Base-by-base conservation (phyloP, 139 green algal genomes). In the Ettlia oleoabundans region DNA sequence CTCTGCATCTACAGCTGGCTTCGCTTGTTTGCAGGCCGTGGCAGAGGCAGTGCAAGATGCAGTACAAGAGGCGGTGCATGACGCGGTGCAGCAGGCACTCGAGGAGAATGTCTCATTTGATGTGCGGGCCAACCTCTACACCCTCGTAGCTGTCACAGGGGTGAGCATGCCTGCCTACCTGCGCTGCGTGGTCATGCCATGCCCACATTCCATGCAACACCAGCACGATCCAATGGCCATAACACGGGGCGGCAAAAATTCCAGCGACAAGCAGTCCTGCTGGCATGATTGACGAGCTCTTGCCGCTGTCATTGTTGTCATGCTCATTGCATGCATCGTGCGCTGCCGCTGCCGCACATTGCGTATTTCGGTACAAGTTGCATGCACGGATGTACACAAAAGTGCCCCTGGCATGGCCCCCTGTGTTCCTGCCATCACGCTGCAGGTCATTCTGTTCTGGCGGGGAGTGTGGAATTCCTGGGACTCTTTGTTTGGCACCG, bases 401-500 rank as follows among this genome's bases (percentile, higher is more conserved):
- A n/a, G 15, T 9, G 13, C 61, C 3, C 26, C 61, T 37, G 13
- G 26, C 24, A 21, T 38, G 3, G 3, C 21, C 61, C 61, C 5
- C 2, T 9, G 24, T 67, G 61, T 32, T 67, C 28, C 61, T 67
- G 61, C 10, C 26, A 58, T 58, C 47, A 58, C 13, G 47, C 47
- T 24, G 40, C 69, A 77, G 69, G 89, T 94, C 35, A 90, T 94
- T n/a, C 82, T 94, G 2, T 94, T 89, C 43, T 94, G 91, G 91
- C 76, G 91, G 0, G 91, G 91, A 15, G 84, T 94, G 32, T 94
- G 91, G 89, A 86, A 85, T 55, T 68, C 40, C 1, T 85, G 80
- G 79, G 76, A 73, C 62, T 26, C 19, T 13, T 1, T 64, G 19
- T 74, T 64, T 74, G 41, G 53, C n/a, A 41, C 62, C 19, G 61